Base-by-base conservation (phyloP, 345 rosid genomes). In the Lepidium didymum region DNA sequence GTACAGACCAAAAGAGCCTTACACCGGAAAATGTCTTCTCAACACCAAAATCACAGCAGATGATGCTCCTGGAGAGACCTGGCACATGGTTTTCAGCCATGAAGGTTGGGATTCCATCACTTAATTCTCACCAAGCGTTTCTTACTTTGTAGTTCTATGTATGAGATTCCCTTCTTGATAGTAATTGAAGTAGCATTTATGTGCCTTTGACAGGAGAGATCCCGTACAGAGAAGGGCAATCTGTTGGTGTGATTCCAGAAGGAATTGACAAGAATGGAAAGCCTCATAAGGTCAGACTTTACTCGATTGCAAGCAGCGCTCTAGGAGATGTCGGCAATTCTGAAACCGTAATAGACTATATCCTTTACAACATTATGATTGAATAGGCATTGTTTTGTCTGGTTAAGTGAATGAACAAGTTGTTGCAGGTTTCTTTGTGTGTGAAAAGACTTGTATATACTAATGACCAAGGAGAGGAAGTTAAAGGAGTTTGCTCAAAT, bases 1-100 rank as follows among this genome's bases (percentile, higher is more conserved):
- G 85, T 92, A 79, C 85, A 90, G 82, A 81, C 96, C 96, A 52
- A 90, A 90, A 68, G 75, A 82, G 11, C 98, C 96, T 45, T 92
- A 85, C 86, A 83, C 56, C 15, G 96, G 90, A 2, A 84, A 85
- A 75, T 86, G 89, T 75, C 96, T 92, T 61, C 72, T 92, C 70
- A 92, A 92, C 88, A 89, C 98, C 19, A 92, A 87, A 82, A 92
- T 92, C 84, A 89, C 98, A 10, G 98, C 86, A 1, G 96, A 87
- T 67, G 98, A 92, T 80, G 96, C 98, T 57, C 98, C 98, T 55
- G 98, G 96, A 34, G 98, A 92, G 80, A 92, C 98, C 45, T 89
- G 96, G 98, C 96, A 89, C 81, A 92, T 87, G 96, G 85, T 92
- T 71, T 86, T 92, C 79, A 87, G 79, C 83, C 91, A 92, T 33